Evolutionary conservation across 1,284 basidiomycete species (phyloP).

Genomic region (Trichosporon sp.): DNA sequence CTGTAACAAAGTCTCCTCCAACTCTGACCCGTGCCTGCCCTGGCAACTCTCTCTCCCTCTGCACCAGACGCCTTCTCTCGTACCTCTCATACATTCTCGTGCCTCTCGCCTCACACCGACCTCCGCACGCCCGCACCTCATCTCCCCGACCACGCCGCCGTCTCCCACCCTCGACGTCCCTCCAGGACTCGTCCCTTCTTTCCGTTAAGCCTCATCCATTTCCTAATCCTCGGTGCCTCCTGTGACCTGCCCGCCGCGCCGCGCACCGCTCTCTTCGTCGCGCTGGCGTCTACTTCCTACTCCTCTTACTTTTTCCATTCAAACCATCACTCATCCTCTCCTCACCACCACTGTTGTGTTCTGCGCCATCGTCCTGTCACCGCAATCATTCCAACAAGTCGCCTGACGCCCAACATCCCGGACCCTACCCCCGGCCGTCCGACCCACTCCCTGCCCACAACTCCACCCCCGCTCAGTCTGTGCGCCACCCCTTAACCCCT

Average conservation of each 20-base stretch:
- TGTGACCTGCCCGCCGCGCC: constrained; percentile 8
- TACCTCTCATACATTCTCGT: background rate
- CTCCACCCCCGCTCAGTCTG: constrained; percentile 7
- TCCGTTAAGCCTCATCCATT: background rate
- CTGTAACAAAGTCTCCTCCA: constrained; percentile 17
- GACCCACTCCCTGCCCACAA: constrained; percentile 7
- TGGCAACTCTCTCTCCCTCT: background rate
- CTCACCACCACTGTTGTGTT: background rate
- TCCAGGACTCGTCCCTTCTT: constrained; percentile 8
- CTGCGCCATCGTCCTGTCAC: constrained; percentile 14
- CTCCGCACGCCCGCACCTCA: background rate
- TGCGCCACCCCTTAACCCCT: constrained; percentile 8
- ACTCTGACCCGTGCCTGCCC: constrained; percentile 16
- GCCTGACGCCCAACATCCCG: background rate
- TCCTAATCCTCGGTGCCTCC: constrained; percentile 10
- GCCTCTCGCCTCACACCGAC: background rate
- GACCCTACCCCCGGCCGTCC: constrained; percentile 8
- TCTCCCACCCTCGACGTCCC: background rate
- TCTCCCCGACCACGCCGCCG: background rate
- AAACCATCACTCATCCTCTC: background rate
- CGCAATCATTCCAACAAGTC: background rate
- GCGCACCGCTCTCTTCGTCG: background rate
- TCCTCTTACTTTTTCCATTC: background rate
- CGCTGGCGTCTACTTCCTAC: background rate
- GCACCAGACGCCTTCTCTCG: background rate